Evolutionary conservation across 176 grass and related monocot species (phyloP).

Genomic region (Chrysopogon serrulatus): DNA sequence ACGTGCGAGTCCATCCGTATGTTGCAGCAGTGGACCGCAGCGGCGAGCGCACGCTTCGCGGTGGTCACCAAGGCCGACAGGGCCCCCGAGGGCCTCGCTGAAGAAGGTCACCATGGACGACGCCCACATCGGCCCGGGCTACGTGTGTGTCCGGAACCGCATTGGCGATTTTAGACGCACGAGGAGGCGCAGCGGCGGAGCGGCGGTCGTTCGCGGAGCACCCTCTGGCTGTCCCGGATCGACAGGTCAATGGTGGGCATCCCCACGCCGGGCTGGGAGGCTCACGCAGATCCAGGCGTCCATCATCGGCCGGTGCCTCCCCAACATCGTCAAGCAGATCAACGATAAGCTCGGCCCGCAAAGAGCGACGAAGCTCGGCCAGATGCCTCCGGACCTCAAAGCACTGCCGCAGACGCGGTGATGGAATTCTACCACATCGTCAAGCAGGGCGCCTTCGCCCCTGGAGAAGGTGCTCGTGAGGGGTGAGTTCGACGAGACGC

Average conservation of each 20-base stretch:
- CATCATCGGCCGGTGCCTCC: constrained; percentile 34
- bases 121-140: too few species aligned
- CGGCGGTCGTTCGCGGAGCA: too few species aligned
- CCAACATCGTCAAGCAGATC: constrained; percentile 45
- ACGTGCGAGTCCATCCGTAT: too few species aligned
- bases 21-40: too few species aligned
- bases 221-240: neutral
- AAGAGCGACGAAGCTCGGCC: constrained; percentile 11
- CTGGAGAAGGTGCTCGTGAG: constrained; percentile 34
- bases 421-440: neutral
- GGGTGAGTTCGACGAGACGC: constrained; percentile 37
- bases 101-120: too few species aligned
- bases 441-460: neutral
- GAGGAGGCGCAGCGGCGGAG: too few species aligned
- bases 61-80: too few species aligned
- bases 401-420: neutral
- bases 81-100: too few species aligned
- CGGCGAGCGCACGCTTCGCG: too few species aligned
- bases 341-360: constrained; percentile 34
- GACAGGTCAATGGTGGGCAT: constrained; percentile 48
- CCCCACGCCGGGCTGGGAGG: constrained; percentile 8
- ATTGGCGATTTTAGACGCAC: too few species aligned
- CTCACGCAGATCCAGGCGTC: constrained; percentile 33
- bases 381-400: constrained; percentile 29
- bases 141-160: too few species aligned